Evolutionary conservation across 176 grass and related monocot genomes (phyloP).

Genomic region (Carex cristatella): DNA sequence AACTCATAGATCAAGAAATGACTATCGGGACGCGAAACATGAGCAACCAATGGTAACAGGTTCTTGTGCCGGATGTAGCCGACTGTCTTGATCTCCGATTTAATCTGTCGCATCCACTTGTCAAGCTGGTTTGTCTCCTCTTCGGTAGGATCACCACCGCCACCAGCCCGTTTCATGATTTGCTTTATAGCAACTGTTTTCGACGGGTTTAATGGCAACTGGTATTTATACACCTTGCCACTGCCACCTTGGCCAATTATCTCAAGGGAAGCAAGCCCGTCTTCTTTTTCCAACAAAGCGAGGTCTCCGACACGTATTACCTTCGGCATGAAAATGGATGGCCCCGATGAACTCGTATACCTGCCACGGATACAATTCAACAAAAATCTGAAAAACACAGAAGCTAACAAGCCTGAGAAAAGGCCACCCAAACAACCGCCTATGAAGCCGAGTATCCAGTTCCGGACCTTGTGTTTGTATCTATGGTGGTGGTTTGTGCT

Average conservation of each 20-base stretch:
- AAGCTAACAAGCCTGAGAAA: constrained; percentile 31
- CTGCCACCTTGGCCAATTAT: constrained; percentile 75
- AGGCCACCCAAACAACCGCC: constrained; percentile 40
- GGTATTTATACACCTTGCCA: constrained; percentile 79
- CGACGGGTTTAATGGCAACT: constrained; percentile 21
- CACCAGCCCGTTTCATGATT: constrained; percentile 29
- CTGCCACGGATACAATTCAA: constrained; percentile 57
- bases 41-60: constrained; percentile 60
- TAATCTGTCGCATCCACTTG: constrained; percentile 64
- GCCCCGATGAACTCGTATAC: constrained; percentile 26
- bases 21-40: constrained; percentile 54
- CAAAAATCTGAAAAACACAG: constrained; percentile 42
- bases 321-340: constrained; percentile 71
- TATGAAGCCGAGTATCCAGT: constrained; percentile 60
- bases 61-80: constrained; percentile 83
- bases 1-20: constrained; percentile 91
- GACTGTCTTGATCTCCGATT: constrained; percentile 81
- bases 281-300: constrained; percentile 72
- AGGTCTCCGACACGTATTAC: constrained; percentile 47
- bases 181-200: constrained; percentile 70
- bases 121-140: constrained; percentile 44
- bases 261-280: constrained; percentile 33
- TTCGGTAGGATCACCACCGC: constrained; percentile 3
- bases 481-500: neutral
- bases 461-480: constrained; percentile 32